These are phyloP conservation scores for Liriodendron chinense DNA, from an alignment of 164 flowering plant genomes.

Conservation along the genomic window DNA sequence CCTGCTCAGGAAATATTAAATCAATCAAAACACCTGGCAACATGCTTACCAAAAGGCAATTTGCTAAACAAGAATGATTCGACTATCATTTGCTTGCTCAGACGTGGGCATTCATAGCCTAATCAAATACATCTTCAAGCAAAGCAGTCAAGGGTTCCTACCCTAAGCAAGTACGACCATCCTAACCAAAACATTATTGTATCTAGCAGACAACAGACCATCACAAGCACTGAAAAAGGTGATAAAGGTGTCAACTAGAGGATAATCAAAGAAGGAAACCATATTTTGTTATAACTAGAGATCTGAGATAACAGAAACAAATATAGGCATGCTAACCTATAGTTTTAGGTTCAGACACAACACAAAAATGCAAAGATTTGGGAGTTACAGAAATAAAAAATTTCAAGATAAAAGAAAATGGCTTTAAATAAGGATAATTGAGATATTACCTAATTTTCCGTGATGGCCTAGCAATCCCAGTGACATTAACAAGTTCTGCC, in stretches of 20 bases:
- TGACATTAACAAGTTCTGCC: slow-evolving; percentile 95
- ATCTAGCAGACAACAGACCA: too few relatives aligned
- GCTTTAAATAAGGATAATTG: not conserved
- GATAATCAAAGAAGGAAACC: not conserved
- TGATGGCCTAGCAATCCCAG: slow-evolving; percentile 72
- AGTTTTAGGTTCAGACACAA: too few relatives aligned
- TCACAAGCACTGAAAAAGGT: not conserved
- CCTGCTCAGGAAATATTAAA: too few relatives aligned
- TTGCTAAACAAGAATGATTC: too few relatives aligned
- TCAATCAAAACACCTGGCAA: too few relatives aligned
- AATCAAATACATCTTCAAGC: too few relatives aligned
- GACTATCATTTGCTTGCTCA: too few relatives aligned
- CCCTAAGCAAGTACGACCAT: too few relatives aligned
- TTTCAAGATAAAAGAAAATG: not conserved
- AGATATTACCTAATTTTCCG: slow-evolving; percentile 81
- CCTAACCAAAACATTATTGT: too few relatives aligned
- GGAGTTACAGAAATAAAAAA: not conserved
- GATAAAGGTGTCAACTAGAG: not conserved
- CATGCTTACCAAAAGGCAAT: too few relatives aligned
- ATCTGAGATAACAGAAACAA: not conserved
- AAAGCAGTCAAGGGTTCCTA: too few relatives aligned
- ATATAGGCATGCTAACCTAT: not conserved
- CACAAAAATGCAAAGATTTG: not conserved
- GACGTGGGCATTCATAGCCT: too few relatives aligned
- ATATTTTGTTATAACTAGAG: not conserved